Evolutionary conservation across 441 rosid species (phyloP).

Genomic region (Metrosideros polymorpha): DNA sequence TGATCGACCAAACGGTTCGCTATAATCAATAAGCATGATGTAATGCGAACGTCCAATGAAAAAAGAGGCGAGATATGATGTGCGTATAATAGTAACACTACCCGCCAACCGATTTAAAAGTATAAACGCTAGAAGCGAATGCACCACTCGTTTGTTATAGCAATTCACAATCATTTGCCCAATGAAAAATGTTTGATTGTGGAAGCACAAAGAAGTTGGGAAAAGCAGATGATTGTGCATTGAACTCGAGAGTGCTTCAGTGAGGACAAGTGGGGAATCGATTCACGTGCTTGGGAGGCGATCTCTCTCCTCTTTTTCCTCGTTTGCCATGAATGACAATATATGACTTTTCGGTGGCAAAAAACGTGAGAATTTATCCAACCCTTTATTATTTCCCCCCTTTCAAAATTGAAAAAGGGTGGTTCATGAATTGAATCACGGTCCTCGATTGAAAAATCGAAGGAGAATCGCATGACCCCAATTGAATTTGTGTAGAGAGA

Average conservation of each 20-base stretch:
- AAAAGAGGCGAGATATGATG: neutral
- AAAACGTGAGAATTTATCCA: neutral
- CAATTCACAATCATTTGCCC: neutral
- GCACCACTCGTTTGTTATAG: neutral
- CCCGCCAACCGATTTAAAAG: too few species aligned
- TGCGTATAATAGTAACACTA: neutral
- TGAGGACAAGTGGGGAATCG: slow-evolving; percentile 17
- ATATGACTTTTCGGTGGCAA: slow-evolving; percentile 15
- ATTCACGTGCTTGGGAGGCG: slow-evolving; percentile 12
- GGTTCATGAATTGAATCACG: slow-evolving; percentile 21
- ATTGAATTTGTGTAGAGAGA: neutral
- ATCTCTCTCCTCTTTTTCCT: neutral
- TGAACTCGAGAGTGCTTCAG: neutral
- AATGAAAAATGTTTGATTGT: neutral
- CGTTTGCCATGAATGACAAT: neutral
- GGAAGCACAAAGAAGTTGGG: neutral
- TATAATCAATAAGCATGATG: neutral
- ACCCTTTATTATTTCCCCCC: neutral
- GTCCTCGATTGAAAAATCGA: neutral
- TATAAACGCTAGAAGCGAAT: too few species aligned
- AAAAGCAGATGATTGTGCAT: neutral
- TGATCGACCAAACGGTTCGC: neutral
- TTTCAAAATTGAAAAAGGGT: neutral
- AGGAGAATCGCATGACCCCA: slow-evolving; percentile 21
- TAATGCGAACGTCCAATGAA: neutral